phyloP scores from a whole-genome alignment of 179 eudicot species.

The Silene coronaria region DNA sequence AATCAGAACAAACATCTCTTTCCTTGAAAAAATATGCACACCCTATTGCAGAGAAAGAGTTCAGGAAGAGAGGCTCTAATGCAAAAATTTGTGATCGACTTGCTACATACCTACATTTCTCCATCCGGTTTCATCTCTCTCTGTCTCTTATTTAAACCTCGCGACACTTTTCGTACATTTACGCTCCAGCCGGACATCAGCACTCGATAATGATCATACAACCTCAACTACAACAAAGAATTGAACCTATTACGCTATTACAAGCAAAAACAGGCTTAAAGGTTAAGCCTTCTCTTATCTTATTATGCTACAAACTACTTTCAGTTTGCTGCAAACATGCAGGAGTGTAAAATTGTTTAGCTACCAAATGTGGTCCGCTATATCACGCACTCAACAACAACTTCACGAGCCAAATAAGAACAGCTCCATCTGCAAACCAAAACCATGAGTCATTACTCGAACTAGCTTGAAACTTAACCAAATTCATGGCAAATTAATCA shows the following conservation, averaged over 20 bases:
- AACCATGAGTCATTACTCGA: conserved; percentile 4
- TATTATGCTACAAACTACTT: conserved; percentile 20
- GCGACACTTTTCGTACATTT: neutral
- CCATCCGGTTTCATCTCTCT: neutral
- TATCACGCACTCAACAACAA: neutral
- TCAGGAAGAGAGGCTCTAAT: neutral
- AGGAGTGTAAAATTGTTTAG: neutral
- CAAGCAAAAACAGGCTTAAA: conserved; percentile 15
- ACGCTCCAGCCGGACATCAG: conserved; percentile 9
- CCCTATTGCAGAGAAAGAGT: neutral
- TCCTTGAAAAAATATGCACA: neutral
- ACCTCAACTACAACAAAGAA: conserved; percentile 13
- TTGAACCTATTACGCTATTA: neutral
- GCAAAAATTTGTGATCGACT: neutral
- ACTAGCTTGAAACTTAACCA: neutral
- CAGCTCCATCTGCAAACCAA: conserved; percentile 21
- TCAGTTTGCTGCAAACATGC: conserved; percentile 18
- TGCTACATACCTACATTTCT: neutral
- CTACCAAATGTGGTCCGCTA: neutral
- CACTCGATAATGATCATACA: neutral
- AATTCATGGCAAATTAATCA: neutral
- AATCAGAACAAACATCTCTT: neutral
- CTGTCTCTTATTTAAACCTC: neutral
- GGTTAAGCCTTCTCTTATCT: conserved; percentile 11
- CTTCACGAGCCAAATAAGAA: conserved; percentile 7